Base-by-base conservation (phyloP, 345 rosid species). In the Eucalyptus polybractea region DNA sequence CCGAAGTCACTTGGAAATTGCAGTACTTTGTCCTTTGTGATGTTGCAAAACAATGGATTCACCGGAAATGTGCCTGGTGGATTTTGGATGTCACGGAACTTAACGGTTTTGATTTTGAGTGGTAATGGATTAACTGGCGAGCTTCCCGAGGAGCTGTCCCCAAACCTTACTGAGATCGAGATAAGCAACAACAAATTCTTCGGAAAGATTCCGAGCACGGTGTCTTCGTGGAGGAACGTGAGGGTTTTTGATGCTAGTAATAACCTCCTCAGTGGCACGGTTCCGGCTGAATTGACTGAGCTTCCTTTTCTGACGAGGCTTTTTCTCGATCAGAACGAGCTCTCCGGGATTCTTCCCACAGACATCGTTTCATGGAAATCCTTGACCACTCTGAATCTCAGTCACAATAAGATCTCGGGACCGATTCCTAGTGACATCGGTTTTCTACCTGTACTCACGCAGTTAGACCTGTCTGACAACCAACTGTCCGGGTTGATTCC, bases 131-230 rank as follows among this genome's bases (percentile, higher is more conserved):
- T 95, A 87, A 80, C 93, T 1, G 97, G 95, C 25, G 89, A 95
- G 93, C 94, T 95, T 88, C 97, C 96, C 5, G 29, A 22, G 13
- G 89, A 89, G 87, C 76, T 95, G 80, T 88, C 96, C 10, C 1
- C 21, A 11, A 92, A 90, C 56, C 94, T 96, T 16, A 44, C 90
- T 3, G 31, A 19, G 14, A 89, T 96, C 5, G 91, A 91, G 25
- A 93, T 95, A 2, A 92, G 92, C 42, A 90, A 93, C 92, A 96
- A 96, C 89, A 86, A 54, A 87, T 93, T 96, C 87, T 93, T 91
- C 6, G 95, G 98, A 11, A 58, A 54, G 58, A 92, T 96, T 86
- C 94, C 97, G 0, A 24, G 62, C 62, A 56, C 13, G 0, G 13
- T 24, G 62, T 56, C 62, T 56, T 56, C 13, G 13, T 56, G 62